phyloP scores from a whole-genome alignment of 2,329 filamentous ascomycete genomes.

The Ceratocystis eucalypticola region DNA sequence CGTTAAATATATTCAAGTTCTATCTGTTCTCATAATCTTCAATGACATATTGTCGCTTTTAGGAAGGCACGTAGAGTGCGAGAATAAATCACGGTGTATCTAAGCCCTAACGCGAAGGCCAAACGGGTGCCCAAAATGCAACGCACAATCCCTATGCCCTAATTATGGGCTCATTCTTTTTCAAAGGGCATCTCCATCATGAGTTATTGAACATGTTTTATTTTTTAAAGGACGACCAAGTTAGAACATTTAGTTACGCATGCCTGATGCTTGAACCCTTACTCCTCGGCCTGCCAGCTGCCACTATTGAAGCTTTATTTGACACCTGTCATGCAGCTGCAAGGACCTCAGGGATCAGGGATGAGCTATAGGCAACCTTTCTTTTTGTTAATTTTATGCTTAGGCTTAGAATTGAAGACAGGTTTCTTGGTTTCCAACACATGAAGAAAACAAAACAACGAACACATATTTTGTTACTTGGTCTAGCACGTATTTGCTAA shows the following conservation, averaged over 20 bases:
- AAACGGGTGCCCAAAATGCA: background rate
- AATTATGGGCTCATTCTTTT: background rate
- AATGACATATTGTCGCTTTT: background rate
- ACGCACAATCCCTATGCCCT: background rate
- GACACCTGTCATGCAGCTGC: conserved; percentile 1
- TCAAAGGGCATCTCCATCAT: background rate
- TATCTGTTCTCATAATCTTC: background rate
- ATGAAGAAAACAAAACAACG: background rate
- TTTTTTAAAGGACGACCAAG: no score
- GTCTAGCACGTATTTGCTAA: background rate
- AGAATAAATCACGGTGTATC: background rate
- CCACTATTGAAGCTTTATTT: background rate
- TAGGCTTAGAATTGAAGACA: conserved; percentile 3
- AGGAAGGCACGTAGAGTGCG: background rate
- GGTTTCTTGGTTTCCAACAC: background rate
- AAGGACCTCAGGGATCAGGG: background rate
- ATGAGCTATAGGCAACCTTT: background rate
- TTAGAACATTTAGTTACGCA: no score
- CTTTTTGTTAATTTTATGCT: background rate
- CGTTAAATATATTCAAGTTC: no score
- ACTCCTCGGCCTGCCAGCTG: background rate
- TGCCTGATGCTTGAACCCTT: no score
- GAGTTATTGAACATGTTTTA: no score
- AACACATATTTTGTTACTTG: conserved; percentile 1
- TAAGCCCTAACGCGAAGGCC: background rate